Evolutionary conservation across 306 rosid genomes (phyloP).

Genomic region (Medicago lupulina): DNA sequence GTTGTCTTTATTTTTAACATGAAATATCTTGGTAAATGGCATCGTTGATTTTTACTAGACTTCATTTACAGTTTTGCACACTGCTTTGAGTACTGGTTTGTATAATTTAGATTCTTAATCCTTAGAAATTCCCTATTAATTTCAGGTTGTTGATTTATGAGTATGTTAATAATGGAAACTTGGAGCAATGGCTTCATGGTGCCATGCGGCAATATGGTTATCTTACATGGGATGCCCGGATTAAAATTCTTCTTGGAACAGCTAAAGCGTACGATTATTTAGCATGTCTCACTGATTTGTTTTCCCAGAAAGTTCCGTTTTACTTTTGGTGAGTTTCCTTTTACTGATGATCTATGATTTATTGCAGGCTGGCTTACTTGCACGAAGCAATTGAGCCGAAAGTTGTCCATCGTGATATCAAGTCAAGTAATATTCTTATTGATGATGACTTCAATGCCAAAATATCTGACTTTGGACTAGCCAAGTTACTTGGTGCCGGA

Average conservation of each 20-base stretch:
- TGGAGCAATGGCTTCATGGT: conserved; percentile 96
- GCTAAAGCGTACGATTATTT: conserved; percentile 76
- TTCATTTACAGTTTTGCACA: neutral
- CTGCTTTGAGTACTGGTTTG: conserved; percentile 16
- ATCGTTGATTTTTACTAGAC: neutral
- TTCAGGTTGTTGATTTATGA: conserved; percentile 86
- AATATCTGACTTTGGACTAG: conserved; percentile 93
- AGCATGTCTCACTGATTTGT: conserved; percentile 10
- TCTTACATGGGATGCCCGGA: conserved; percentile 94
- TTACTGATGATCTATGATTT: conserved; percentile 34
- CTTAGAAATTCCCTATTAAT: conserved; percentile 34
- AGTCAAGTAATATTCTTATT: conserved; percentile 89
- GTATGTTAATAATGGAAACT: conserved; percentile 87
- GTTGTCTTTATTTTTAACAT: too few relatives aligned
- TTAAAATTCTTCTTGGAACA: conserved; percentile 88
- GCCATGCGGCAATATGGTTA: conserved; percentile 79
- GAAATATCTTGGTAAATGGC: too few relatives aligned
- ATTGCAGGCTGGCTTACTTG: conserved; percentile 84
- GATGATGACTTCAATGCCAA: conserved; percentile 92
- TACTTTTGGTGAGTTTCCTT: conserved; percentile 25
- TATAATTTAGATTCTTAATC: conserved; percentile 36
- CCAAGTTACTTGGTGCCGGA: conserved; percentile 87
- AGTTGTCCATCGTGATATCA: conserved; percentile 93
- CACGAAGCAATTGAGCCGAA: conserved; percentile 98
- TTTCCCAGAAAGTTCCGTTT: neutral